Base-by-base conservation (phyloP, 2,329 filamentous ascomycete species). In the Alternaria triticimaculans region DNA sequence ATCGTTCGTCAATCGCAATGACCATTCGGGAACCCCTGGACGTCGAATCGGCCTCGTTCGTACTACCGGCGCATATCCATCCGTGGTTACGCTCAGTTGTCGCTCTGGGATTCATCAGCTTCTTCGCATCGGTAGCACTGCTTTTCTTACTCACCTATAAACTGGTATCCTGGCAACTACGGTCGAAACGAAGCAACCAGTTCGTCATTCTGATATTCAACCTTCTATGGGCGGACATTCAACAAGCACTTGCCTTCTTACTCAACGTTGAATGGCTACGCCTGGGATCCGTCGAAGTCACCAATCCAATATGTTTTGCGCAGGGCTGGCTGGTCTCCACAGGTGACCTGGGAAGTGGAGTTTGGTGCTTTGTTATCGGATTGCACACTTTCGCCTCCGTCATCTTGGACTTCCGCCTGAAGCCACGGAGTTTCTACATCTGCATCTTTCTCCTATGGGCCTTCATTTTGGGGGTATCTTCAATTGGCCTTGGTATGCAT, bases 241-340 rank as follows among this genome's bases (percentile, higher is more conserved):
- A 90, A 71, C 90, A 92, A 71, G 84, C 87, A 8, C 75, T 87
- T 1, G 87, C 88, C 5, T 92, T 92, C 72, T 71, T 90, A 46
- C 81, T 92, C 53, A 91, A 89, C 64, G 84, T 85, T 5, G 80
- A 85, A 37, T 90, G 89, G 86, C 80, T 91, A 6, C 76, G 78
- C 1, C 75, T 81, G 14, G 82, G 90, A 73, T 82, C 80, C 0
- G 84, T 92, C 15, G 71, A 84, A 2, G 87, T 89, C 1, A 83
- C 83, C 3, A 85, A 84, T 0, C 69, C 82, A 2, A 81, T 85
- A 6, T 92, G 90, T 78, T 86, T 85, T 69, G 85, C 85, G 0
- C 90, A 93, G 76, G 90, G 89, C n/a, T 89, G 89, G 81, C 87
- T 92, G 51, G 82, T 92, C 3, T 90, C 88, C 5, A 87, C 86